These are phyloP conservation scores for Phytophthora cryptogea DNA, from an alignment of 352 stramenopile genomes.

Conservation along the genomic window DNA sequence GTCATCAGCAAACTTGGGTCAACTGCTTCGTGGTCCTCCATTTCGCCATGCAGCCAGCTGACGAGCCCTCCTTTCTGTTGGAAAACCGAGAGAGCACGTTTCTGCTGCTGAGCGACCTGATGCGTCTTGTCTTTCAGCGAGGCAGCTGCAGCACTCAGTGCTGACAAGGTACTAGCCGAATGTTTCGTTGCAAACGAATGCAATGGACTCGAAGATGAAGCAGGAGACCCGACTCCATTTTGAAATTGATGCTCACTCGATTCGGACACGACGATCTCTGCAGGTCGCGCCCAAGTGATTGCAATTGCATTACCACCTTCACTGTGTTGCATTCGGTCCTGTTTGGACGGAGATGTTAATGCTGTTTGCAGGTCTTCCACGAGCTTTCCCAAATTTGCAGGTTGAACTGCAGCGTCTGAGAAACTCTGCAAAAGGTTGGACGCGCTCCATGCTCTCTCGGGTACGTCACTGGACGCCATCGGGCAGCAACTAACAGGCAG, in stretches of 20 bases:
- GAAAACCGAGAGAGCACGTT: slow-evolving; percentile 50
- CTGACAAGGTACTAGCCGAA: slow-evolving; percentile 13
- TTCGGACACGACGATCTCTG: background rate
- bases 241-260: background rate
- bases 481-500: too few species aligned
- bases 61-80: slow-evolving; percentile 71
- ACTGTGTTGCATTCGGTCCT: slow-evolving; percentile 3
- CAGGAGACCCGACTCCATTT: background rate
- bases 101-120: slow-evolving; percentile 45
- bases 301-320: background rate
- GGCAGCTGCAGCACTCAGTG: slow-evolving; percentile 23
- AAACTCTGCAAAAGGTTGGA: slow-evolving; percentile 14
- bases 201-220: background rate
- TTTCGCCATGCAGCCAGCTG: slow-evolving; percentile 68
- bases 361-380: slow-evolving; percentile 2
- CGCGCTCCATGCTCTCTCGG: slow-evolving; percentile 17
- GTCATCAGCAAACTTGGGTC: background rate
- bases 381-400: slow-evolving; percentile 15
- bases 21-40: slow-evolving; percentile 6
- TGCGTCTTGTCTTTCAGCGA: slow-evolving; percentile 53
- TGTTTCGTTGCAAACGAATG: slow-evolving; percentile 9
- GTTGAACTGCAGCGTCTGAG: slow-evolving; percentile 14
- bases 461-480: background rate
- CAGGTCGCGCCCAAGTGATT: background rate
- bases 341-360: background rate